Evolutionary conservation across 2,329 filamentous ascomycete genomes (phyloP), one percentile per base, ranked within the genome.

Genomic region (Penicillium sp.): DNA sequence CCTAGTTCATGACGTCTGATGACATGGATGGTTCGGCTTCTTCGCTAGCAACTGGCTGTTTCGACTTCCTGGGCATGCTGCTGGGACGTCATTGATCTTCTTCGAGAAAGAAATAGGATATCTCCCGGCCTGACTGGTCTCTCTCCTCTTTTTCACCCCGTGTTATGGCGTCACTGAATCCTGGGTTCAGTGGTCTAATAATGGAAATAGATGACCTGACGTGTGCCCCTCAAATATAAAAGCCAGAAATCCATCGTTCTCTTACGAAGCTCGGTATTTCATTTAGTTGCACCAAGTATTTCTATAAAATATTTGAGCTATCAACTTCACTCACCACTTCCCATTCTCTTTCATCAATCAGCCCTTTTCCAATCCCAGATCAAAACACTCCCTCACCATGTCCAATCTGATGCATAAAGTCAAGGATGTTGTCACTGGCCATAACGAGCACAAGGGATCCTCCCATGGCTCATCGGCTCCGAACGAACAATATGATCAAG

Each of bases 381-480:
- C n/a, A n/a, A n/a, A n/a, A n/a, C n/a, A n/a, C n/a, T 8, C 24
- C 32, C 26, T 49, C 70, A 70, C 49, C 53, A 81, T 80, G 78
- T 76, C 75, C 32, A 64, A 65, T 44, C 62, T 78, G 47, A 61
- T 78, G 49, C 70, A 79, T 64, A 80, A 79, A 54, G 71, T 78
- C 47, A 80, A 79, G 65, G 73, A 79, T 33, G 74, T 65, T 56
- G 53, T 80, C 45, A 63, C 61, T 21, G 62, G 71, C 24, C 61
- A 70, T 58, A 59, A 68, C 49, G 52, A 58, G 15, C 55, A 54
- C 13, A 57, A 66, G 37, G 51, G 45, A 13, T 55, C 55, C 13
- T 73, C 71, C 26, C 71, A 75, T 49, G 57, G 59, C 7, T 49
- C 55, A n/a, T 47, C 53, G 1, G 27, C 33, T 13, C 37, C 39